Conservation (phyloP, 306 rosid genomes). For the Sophora flavescens region DNA sequence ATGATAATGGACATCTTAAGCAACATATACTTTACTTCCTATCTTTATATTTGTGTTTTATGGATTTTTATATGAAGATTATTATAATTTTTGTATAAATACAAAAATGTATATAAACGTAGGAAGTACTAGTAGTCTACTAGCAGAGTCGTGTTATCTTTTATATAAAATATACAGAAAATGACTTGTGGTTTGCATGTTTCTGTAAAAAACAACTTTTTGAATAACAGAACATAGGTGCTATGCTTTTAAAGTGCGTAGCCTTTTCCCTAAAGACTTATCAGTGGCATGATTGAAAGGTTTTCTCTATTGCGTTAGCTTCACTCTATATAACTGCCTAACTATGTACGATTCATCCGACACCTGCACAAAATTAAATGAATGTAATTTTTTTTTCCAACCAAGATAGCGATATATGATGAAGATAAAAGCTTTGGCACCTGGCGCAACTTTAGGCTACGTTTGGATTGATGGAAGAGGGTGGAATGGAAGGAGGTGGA, state of each 20-base stretch:
- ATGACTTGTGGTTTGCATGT: constrained; percentile 20
- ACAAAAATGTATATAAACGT: no score
- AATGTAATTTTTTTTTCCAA: constrained; percentile 15
- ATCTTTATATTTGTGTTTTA: no score
- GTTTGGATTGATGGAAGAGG: no score
- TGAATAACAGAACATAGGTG: constrained; percentile 2
- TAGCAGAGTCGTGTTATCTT: constrained; percentile 45
- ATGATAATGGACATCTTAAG: background rate
- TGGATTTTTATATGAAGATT: no score
- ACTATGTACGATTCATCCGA: constrained; percentile 38
- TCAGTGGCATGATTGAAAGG: constrained; percentile 24
- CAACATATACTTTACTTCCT: no score
- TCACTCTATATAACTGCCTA: constrained; percentile 48
- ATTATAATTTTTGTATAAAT: no score
- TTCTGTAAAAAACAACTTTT: constrained; percentile 17
- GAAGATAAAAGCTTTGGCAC: constrained; percentile 31
- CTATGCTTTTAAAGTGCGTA: constrained; percentile 24
- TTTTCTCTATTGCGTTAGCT: constrained; percentile 40
- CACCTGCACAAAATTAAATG: constrained; percentile 45
- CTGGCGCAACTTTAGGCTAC: no score
- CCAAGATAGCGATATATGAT: constrained; percentile 34
- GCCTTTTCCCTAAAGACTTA: constrained; percentile 37
- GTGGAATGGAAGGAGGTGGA: no score
- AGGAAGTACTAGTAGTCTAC: no score
- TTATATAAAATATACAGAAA: constrained; percentile 35